Percentiles rank a stretch among this genome's conserved stretches.
Conservation (phyloP, 768 basidiomycete genomes). For the Xanthoconium stramineum region DNA sequence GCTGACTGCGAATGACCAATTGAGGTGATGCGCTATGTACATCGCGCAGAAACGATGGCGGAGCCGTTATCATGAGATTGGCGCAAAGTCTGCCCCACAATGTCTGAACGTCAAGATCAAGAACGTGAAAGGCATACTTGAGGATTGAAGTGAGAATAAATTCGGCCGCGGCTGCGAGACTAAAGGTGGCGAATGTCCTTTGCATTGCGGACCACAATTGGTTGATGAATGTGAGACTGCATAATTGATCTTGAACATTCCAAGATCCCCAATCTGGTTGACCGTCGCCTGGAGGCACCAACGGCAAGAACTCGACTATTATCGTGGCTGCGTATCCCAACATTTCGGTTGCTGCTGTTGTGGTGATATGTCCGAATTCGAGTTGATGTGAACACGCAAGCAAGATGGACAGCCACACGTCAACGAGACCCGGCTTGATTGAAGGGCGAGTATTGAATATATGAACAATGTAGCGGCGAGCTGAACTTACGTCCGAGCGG, state of each 20-base stretch:
- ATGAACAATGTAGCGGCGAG: not conserved
- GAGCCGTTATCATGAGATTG: constrained; percentile 42
- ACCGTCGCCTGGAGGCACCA: not conserved
- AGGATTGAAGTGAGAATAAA: constrained; percentile 45
- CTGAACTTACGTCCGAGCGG: constrained; percentile 25
- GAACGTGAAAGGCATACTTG: constrained; percentile 40
- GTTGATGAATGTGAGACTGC: constrained; percentile 37
- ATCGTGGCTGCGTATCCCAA: constrained; percentile 34
- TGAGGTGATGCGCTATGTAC: constrained; percentile 29
- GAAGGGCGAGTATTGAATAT: constrained; percentile 2
- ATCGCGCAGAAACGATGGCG: constrained; percentile 39
- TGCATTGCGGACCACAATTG: constrained; percentile 52
- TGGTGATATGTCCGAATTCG: constrained; percentile 32
- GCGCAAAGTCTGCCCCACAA: constrained; percentile 51
- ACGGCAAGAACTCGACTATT: constrained; percentile 36
- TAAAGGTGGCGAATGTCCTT: constrained; percentile 42
- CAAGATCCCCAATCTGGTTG: constrained; percentile 22
- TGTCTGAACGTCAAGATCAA: constrained; percentile 35
- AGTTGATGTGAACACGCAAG: constrained; percentile 45
- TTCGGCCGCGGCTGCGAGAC: constrained; percentile 44
- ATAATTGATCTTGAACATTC: constrained; percentile 32
- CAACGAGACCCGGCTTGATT: constrained; percentile 37
- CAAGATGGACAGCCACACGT: constrained; percentile 57
- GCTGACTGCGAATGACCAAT: constrained; percentile 19
- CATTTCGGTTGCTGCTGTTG: constrained; percentile 34